Conservation (phyloP, 208 protist genomes). For the Trypanosoma theileri region DNA sequence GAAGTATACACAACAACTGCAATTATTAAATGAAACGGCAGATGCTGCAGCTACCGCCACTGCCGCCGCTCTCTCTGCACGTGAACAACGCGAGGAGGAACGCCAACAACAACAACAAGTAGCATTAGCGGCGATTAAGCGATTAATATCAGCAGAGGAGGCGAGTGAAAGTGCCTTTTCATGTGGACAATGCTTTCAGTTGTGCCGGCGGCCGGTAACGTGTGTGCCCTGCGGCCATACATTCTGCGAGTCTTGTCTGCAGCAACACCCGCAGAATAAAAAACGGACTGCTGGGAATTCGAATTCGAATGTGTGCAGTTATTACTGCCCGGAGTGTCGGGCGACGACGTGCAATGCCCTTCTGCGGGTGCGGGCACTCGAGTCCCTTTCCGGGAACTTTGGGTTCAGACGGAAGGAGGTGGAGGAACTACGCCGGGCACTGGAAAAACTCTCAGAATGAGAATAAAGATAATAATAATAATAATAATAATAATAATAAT, state of each 20-base stretch:
- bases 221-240: constrained; percentile 89
- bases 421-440: constrained; percentile 7
- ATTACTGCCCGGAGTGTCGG: constrained; percentile 34
- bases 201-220: constrained; percentile 51
- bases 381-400: constrained; percentile 31
- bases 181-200: constrained; percentile 69
- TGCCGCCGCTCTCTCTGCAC: no score
- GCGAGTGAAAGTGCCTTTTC: constrained; percentile 74
- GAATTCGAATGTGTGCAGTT: no score
- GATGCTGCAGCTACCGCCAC: no score
- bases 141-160: constrained; percentile 70
- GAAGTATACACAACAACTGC: no score
- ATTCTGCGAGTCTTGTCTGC: constrained; percentile 68
- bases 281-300: constrained; percentile 1
- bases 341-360: constrained; percentile 10
- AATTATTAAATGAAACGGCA: no score
- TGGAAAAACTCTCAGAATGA: neutral
- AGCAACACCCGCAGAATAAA: constrained; percentile 49
- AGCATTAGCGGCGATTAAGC: constrained; percentile 15
- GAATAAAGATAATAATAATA: neutral
- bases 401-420: constrained; percentile 14
- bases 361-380: constrained; percentile 22
- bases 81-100: neutral
- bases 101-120: neutral
- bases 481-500: neutral